phyloP scores from a whole-genome alignment of 306 rosid species.

The Senna tora region DNA sequence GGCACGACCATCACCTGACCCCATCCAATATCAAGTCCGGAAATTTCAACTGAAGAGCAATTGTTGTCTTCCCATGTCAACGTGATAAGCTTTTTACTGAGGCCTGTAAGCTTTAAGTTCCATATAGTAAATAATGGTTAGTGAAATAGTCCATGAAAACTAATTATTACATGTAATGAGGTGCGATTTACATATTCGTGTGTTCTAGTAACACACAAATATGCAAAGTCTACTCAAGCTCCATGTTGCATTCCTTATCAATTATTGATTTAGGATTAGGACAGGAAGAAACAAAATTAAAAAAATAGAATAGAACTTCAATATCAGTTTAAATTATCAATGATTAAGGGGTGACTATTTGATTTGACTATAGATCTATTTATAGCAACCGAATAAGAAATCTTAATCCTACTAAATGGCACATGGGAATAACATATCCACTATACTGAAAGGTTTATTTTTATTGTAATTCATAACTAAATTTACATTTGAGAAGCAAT shows the following conservation, averaged over 20 bases:
- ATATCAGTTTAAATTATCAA: neutral
- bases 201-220: too few species aligned
- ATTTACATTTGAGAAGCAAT: constrained; percentile 3
- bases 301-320: neutral
- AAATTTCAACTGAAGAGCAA: constrained; percentile 80
- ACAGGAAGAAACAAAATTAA: neutral
- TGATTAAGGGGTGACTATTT: neutral
- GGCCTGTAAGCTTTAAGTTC: constrained; percentile 72
- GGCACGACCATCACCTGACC: constrained; percentile 73
- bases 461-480: neutral
- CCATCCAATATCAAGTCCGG: constrained; percentile 99
- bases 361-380: neutral
- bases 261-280: constrained; percentile 13
- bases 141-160: constrained; percentile 3
- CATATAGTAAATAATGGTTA: constrained; percentile 45
- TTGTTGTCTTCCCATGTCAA: constrained; percentile 64
- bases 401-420: neutral
- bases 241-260: constrained; percentile 6
- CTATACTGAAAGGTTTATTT: too few species aligned
- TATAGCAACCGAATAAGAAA: neutral
- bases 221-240: constrained; percentile 3
- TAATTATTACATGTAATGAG: neutral
- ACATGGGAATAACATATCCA: neutral
- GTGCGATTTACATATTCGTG: constrained; percentile 19
- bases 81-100: constrained; percentile 58